Base-by-base conservation (phyloP, 768 basidiomycete species). In the Auriscalpium vulgare region DNA sequence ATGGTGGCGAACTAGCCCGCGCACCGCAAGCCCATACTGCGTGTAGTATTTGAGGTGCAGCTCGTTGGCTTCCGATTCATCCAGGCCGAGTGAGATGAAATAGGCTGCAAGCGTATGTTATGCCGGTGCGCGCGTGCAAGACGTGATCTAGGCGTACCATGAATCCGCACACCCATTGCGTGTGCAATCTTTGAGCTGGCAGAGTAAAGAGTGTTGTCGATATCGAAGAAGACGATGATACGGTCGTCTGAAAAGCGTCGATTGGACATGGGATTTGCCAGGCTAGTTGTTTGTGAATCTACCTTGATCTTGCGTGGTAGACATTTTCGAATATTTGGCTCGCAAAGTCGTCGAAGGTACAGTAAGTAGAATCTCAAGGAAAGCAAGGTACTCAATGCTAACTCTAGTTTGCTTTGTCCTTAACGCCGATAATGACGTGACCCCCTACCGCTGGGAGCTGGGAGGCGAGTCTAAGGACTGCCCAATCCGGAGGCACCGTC, bases 121-220 rank as follows among this genome's bases (percentile, higher is more conserved):
- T 9, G 47, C 48, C 37, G 40, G 47, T 47, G 54, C 51, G 40
- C 29, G 29, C 7, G 29, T 21, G 19, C 16, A 48, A 52, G 2
- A 21, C 37, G 49, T 35, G 40, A 0, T 21, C 11, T 37, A 2
- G 6, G 58, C 73, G 48, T 62, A 85, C 91, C 81, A 63, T 91
- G 88, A 51, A 92, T 92, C 51, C 82, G 80, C 58, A 83, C 69
- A 11, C 85, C 84, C 91, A 94, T 92, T 16, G 80, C 84, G 59
- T 87, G 81, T 4, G 85, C 83, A 52, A 93, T 88, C 67, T 77
- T 82, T 17, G 83, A 75, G 62, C 79, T 84, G 0, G 87, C 81
- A 8, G 89, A 88, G 68, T 93, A 94, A 14, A 94, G 76, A 3
- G 90, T 91, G 63, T 94, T 92, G 69, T 93, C 91, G 56, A 93